These are phyloP conservation scores for Leccinellum albellum DNA, from an alignment of 768 basidiomycete species.

Conservation along the genomic window DNA sequence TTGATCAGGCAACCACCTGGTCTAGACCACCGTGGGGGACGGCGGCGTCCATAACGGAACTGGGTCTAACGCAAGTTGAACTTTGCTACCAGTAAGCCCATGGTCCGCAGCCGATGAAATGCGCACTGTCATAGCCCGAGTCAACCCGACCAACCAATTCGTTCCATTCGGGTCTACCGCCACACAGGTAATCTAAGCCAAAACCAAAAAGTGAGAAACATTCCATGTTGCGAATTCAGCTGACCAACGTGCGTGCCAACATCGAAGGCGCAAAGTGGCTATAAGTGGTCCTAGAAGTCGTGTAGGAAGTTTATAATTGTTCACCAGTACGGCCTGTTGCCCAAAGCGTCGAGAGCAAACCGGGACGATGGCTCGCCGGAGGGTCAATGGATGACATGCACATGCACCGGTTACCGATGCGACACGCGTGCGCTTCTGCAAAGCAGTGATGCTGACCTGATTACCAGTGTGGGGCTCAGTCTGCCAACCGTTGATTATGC, in stretches of 20 bases:
- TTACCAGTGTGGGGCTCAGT: background rate
- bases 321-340: background rate
- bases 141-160: background rate
- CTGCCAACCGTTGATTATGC: conserved; percentile 17
- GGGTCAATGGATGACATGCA: too few relatives aligned
- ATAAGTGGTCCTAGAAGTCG: background rate
- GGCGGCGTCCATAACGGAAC: background rate
- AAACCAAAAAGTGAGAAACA: background rate
- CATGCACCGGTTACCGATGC: too few relatives aligned
- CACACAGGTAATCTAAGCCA: background rate
- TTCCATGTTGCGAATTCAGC: too few relatives aligned
- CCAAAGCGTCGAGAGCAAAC: background rate
- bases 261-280: background rate
- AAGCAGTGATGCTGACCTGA: background rate
- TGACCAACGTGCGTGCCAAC: background rate
- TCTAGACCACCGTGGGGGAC: too few relatives aligned
- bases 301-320: background rate
- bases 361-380: background rate
- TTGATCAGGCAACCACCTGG: background rate
- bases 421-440: background rate
- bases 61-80: background rate
- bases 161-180: background rate
- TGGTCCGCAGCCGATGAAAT: background rate
- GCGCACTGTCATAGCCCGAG: background rate
- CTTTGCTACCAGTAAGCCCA: background rate